phyloP scores from a whole-genome alignment of 345 rosid species.

The Salix dunnii region DNA sequence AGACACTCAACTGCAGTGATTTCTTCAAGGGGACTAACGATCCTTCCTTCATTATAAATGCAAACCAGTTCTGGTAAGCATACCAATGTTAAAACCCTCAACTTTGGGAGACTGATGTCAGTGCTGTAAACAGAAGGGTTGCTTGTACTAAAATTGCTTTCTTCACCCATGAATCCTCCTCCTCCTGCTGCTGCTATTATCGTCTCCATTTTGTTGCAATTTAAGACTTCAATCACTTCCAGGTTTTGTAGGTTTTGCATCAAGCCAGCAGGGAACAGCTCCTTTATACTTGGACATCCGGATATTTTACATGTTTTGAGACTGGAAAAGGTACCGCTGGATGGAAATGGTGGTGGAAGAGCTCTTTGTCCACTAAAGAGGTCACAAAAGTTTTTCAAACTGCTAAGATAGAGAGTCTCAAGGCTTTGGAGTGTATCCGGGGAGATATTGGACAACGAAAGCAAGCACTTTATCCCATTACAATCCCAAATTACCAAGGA shows the following conservation, averaged over 20 bases:
- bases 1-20: not conserved
- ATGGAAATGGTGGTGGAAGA: not conserved
- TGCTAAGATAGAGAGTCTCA: not conserved
- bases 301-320: fast-evolving
- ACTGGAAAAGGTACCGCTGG: not conserved
- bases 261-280: slow-evolving; percentile 1
- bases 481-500: not conserved
- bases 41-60: not conserved
- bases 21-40: slow-evolving; percentile 8
- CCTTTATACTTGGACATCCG: slow-evolving; percentile 7
- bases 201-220: not conserved
- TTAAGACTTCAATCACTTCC: not conserved
- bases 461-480: not conserved
- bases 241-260: slow-evolving; percentile 11
- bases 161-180: not conserved
- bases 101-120: slow-evolving; percentile 6
- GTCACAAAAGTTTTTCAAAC: not conserved
- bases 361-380: not conserved
- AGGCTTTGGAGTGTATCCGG: not conserved
- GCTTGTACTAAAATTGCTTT: not conserved
- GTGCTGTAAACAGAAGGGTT: too few relatives aligned
- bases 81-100: not conserved
- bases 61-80: not conserved
- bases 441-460: not conserved
- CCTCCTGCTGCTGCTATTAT: slow-evolving; percentile 8